Conservation (phyloP, 2,329 filamentous ascomycete genomes). For the Geoglossum cookeanum region DNA sequence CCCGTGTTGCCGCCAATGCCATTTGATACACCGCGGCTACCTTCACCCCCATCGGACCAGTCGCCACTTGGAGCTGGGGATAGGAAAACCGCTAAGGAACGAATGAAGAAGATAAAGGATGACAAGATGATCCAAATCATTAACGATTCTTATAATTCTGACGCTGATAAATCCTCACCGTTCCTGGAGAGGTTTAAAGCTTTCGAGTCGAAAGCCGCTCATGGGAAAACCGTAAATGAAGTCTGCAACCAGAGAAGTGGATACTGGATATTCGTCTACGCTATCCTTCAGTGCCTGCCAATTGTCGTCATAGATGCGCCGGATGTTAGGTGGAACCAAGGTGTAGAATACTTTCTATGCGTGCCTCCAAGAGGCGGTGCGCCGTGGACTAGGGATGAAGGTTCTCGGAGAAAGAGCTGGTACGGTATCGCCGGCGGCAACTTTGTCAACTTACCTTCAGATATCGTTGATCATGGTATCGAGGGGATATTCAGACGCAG, state of each 20-base stretch:
- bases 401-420: constrained; percentile 25
- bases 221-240: constrained; percentile 32
- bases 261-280: constrained; percentile 32
- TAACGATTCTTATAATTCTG: constrained; percentile 64
- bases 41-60: constrained; percentile 39
- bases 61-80: constrained; percentile 23
- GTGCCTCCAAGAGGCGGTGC: constrained; percentile 28
- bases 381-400: constrained; percentile 28
- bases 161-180: constrained; percentile 32
- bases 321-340: constrained; percentile 24
- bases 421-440: constrained; percentile 40
- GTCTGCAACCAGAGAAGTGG: constrained; percentile 27
- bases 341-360: constrained; percentile 31
- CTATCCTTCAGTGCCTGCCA: constrained; percentile 29
- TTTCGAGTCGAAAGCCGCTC: constrained; percentile 50
- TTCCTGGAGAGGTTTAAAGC: constrained; percentile 53
- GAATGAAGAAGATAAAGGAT: constrained; percentile 52
- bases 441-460: constrained; percentile 41
- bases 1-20: constrained; percentile 83
- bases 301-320: constrained; percentile 30
- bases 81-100: constrained; percentile 53
- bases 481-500: constrained; percentile 49
- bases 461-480: constrained; percentile 45
- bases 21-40: constrained; percentile 68
- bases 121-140: constrained; percentile 61